phyloP scores from a whole-genome alignment of 805 yeast species.

The Ogataea degrootiae region DNA sequence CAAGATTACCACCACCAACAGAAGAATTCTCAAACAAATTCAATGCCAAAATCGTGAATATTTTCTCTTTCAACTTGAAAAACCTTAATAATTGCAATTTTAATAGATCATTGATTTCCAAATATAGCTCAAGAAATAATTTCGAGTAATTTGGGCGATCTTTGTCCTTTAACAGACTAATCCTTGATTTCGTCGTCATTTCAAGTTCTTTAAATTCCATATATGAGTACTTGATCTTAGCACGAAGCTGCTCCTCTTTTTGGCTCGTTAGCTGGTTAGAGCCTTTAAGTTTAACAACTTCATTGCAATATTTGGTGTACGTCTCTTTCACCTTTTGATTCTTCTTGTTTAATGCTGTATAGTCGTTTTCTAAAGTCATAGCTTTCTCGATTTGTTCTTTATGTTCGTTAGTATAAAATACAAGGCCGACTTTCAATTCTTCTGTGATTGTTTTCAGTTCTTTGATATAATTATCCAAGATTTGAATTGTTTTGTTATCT shows the following conservation, averaged over 20 bases:
- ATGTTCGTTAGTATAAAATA: background rate
- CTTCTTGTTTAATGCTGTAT: background rate
- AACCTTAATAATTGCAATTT: background rate
- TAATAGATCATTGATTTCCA: constrained; percentile 3
- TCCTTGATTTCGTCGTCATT: background rate
- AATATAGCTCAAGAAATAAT: background rate
- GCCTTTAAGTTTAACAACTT: constrained; percentile 19
- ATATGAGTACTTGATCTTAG: constrained; percentile 25
- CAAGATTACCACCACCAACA: background rate
- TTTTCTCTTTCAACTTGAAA: constrained; percentile 4
- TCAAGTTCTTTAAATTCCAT: background rate
- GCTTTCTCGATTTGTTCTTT: background rate
- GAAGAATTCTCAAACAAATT: constrained; percentile 3
- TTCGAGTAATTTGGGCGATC: background rate
- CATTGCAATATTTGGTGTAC: constrained; percentile 1
- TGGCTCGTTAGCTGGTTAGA: constrained; percentile 1
- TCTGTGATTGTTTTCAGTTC: constrained; percentile 2
- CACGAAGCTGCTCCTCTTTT: constrained; percentile 24
- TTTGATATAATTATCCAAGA: background rate
- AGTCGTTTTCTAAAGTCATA: background rate
- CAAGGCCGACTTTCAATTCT: background rate
- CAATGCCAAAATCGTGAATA: constrained; percentile 2
- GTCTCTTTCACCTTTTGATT: background rate
- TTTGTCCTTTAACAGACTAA: background rate
- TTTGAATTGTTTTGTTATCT: background rate